Evolutionary conservation across 257 asterid species (phyloP).

Genomic region (Solanum ossicruentum): DNA sequence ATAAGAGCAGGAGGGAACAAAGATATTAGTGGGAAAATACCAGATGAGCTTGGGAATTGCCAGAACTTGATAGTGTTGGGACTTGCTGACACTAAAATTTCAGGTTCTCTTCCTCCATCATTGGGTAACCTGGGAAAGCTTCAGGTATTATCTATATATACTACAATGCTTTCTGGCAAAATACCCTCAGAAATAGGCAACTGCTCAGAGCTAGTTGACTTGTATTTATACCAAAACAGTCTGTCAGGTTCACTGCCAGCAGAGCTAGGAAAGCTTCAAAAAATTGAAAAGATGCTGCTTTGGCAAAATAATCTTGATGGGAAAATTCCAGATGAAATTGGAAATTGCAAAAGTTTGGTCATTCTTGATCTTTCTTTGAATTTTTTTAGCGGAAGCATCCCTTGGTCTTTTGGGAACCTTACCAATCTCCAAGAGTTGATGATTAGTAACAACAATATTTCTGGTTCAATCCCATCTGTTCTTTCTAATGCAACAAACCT

Average conservation of each 20-base stretch:
- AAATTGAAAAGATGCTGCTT: conserved; percentile 45
- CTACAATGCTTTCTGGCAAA: conserved; percentile 60
- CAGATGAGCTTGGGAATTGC: conserved; percentile 44
- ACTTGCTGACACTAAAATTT: conserved; percentile 57
- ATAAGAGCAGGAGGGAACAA: conserved; percentile 62
- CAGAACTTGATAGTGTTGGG: conserved; percentile 39
- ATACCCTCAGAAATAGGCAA: conserved; percentile 53
- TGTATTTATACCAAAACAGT: conserved; percentile 49
- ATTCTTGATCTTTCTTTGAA: conserved; percentile 52
- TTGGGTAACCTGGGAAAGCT: conserved; percentile 40
- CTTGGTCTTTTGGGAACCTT: conserved; percentile 48
- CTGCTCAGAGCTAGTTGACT: conserved; percentile 50
- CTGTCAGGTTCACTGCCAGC: conserved; percentile 50
- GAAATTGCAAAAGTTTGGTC: conserved; percentile 35
- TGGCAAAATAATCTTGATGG: conserved; percentile 64
- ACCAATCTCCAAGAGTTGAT: conserved; percentile 53
- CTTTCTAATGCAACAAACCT: conserved; percentile 48
- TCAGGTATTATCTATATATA: conserved; percentile 48
- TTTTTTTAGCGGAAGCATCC: conserved; percentile 36
- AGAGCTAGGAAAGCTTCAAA: conserved; percentile 55
- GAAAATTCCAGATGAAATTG: conserved; percentile 42
- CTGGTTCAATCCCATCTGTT: conserved; percentile 64
- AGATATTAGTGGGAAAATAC: conserved; percentile 50
- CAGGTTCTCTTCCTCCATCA: conserved; percentile 49
- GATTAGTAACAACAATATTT: conserved; percentile 63